phyloP scores from a whole-genome alignment of 306 rosid species.

The Dicorynia guianensis region DNA sequence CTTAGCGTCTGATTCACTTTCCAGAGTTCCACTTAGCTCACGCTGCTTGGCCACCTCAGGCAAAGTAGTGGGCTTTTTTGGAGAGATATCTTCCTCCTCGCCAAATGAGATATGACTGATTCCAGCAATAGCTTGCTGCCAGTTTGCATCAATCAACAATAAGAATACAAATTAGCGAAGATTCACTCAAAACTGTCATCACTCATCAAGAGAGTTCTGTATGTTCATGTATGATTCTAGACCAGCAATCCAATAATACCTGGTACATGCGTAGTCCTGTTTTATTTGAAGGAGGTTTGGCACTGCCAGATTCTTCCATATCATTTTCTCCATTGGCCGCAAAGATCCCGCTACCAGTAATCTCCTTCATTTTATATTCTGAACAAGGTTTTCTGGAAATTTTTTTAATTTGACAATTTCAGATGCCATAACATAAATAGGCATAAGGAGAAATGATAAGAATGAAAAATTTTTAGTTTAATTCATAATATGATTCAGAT shows the following conservation, averaged over 20 bases:
- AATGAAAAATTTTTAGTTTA: not conserved
- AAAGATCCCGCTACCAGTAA: slow-evolving; percentile 97
- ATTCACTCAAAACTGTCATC: not conserved
- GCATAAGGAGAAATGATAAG: not conserved
- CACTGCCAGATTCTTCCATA: slow-evolving; percentile 62
- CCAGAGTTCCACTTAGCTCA: slow-evolving; percentile 91
- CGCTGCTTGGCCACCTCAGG: slow-evolving; percentile 99
- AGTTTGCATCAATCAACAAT: slow-evolving; percentile 43
- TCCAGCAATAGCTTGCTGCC: slow-evolving; percentile 87
- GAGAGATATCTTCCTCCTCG: slow-evolving; percentile 79
- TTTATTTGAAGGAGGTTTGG: slow-evolving; percentile 60
- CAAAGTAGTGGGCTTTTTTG: slow-evolving; percentile 73
- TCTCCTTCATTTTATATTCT: slow-evolving; percentile 94
- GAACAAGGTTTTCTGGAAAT: slow-evolving; percentile 90
- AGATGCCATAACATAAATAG: slow-evolving; percentile 29
- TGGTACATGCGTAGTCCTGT: slow-evolving; percentile 92
- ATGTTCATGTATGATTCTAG: not conserved
- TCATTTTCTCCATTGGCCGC: slow-evolving; percentile 69
- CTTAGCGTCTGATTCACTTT: slow-evolving; percentile 76
- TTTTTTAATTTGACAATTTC: slow-evolving; percentile 32
- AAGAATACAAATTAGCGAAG: slow-evolving; percentile 35
- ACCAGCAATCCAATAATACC: slow-evolving; percentile 54
- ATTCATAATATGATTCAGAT: not conserved
- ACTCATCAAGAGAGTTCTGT: slow-evolving; percentile 1
- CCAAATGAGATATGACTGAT: slow-evolving; percentile 95